Conservation (phyloP, 768 basidiomycete species). For the Daedaleopsis nitida region DNA sequence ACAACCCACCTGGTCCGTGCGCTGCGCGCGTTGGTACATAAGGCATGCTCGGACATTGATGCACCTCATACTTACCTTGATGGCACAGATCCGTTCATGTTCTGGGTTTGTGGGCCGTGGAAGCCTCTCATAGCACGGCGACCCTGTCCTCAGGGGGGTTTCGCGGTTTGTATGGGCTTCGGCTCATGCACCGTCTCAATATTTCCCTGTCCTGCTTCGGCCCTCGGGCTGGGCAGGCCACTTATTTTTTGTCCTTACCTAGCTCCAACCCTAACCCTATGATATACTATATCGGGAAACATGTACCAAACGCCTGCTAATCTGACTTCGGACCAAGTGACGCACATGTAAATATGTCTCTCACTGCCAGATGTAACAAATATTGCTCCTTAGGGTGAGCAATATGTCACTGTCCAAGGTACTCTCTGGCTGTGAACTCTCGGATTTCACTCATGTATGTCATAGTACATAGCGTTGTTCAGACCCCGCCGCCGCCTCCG, state of each 20-base stretch:
- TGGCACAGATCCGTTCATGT: conserved; percentile 38
- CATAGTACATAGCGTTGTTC: too few species aligned
- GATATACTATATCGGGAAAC: neutral
- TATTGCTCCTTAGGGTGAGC: too few species aligned
- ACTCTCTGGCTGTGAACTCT: too few species aligned
- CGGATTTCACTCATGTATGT: too few species aligned
- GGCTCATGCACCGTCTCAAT: conserved; percentile 38
- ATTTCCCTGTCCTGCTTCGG: conserved; percentile 26
- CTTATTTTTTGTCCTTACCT: conserved; percentile 10
- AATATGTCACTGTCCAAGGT: too few species aligned
- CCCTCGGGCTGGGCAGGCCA: conserved; percentile 28
- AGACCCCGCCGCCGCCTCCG: too few species aligned
- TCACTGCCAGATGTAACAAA: too few species aligned
- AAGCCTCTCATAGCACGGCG: conserved; percentile 52
- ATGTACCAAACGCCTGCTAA: too few species aligned
- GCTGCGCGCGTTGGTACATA: conserved; percentile 8
- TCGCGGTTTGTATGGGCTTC: conserved; percentile 44
- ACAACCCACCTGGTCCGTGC: conserved; percentile 22
- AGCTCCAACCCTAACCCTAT: conserved; percentile 21
- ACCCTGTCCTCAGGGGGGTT: conserved; percentile 52
- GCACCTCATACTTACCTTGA: conserved; percentile 38
- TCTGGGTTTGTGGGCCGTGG: conserved; percentile 38
- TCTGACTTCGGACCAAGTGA: too few species aligned
- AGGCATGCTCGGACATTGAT: neutral
- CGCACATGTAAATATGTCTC: too few species aligned